Conservation (phyloP, 2,329 filamentous ascomycete species). For the Cordyceps fumosorosea region DNA sequence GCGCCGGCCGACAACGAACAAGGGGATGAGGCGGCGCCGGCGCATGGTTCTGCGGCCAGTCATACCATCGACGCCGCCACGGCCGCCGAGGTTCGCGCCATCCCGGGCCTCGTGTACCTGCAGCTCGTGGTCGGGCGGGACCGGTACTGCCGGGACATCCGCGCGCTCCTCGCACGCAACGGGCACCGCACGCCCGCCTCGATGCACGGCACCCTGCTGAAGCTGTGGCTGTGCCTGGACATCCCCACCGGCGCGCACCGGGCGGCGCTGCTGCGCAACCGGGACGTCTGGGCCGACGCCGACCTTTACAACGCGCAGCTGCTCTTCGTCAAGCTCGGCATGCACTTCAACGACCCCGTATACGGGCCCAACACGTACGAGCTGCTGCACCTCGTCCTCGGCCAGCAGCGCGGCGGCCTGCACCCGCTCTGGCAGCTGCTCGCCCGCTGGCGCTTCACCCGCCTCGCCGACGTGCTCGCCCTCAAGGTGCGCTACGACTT, state of each 20-base stretch:
- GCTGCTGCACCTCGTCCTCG: constrained; percentile 52
- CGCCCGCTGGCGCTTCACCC: constrained; percentile 45
- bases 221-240: constrained; percentile 71
- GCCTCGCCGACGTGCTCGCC: constrained; percentile 44
- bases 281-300: constrained; percentile 46
- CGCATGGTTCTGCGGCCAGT: background rate
- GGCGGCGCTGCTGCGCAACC: constrained; percentile 45
- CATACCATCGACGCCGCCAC: background rate
- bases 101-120: constrained; percentile 62
- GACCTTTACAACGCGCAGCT: constrained; percentile 57
- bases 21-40: background rate
- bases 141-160: constrained; percentile 51
- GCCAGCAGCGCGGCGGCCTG: constrained; percentile 42
- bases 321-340: constrained; percentile 66
- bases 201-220: constrained; percentile 46
- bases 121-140: constrained; percentile 58
- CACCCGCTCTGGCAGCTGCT: constrained; percentile 55
- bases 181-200: constrained; percentile 49
- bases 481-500: constrained; percentile 54
- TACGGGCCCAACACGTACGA: constrained; percentile 43
- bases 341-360: constrained; percentile 60
- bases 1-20: background rate
- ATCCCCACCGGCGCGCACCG: constrained; percentile 51
- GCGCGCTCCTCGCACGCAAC: constrained; percentile 51
- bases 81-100: constrained; percentile 34